A percentile compares a stretch with the other conserved stretches of the same genome.
phyloP scores from a whole-genome alignment of 176 grass and related monocot genomes.

The Triticum monococcum region DNA sequence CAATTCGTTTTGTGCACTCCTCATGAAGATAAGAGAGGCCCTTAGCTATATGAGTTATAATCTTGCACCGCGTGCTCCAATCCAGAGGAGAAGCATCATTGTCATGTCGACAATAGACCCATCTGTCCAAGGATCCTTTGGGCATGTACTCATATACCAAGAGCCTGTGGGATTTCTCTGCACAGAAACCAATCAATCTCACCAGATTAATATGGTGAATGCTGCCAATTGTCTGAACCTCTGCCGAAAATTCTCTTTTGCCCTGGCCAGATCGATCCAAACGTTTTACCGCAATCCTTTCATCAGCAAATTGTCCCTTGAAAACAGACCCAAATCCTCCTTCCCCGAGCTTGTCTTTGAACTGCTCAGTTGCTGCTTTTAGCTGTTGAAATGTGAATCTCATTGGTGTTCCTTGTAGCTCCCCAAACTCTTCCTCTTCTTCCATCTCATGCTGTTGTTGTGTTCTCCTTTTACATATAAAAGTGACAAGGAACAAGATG shows the following conservation, averaged over 20 bases:
- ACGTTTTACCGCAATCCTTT: slow-evolving; percentile 28
- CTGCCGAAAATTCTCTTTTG: slow-evolving; percentile 42
- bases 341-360: slow-evolving; percentile 19
- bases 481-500: neutral
- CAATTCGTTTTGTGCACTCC: slow-evolving; percentile 39
- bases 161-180: neutral
- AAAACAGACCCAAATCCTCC: slow-evolving; percentile 42
- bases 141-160: neutral
- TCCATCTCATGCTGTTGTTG: neutral
- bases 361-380: neutral
- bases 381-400: slow-evolving; percentile 36
- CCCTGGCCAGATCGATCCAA: slow-evolving; percentile 30
- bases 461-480: neutral
- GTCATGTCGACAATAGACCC: neutral
- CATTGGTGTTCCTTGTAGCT: neutral
- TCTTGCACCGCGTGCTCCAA: neutral
- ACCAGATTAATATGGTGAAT: slow-evolving; percentile 30
- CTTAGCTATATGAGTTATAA: slow-evolving; percentile 36
- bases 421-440: neutral
- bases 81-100: neutral
- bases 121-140: neutral
- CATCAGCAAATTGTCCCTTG: neutral
- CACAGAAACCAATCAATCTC: neutral
- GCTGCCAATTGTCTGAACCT: slow-evolving; percentile 48
- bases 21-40: slow-evolving; percentile 50